Conservation (phyloP, 2,329 filamentous ascomycete species). For the Diaporthe sp. region DNA sequence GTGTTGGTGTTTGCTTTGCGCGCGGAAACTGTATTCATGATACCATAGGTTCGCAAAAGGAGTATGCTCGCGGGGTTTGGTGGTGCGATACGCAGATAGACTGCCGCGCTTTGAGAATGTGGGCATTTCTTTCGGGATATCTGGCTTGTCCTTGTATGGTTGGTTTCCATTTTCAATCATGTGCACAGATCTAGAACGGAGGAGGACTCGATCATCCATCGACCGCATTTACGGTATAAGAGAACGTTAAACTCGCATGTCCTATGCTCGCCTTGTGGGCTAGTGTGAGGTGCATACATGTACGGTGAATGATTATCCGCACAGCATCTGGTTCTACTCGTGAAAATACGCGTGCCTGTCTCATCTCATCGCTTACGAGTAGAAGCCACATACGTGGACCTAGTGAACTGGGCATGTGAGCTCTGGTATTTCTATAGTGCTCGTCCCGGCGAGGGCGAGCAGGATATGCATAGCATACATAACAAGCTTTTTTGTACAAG, state of each 20-base stretch:
- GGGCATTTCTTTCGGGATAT: background rate
- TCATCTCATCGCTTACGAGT: background rate
- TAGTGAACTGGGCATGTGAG: background rate
- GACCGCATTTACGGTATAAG: background rate
- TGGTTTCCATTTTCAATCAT: background rate
- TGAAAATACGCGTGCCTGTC: background rate
- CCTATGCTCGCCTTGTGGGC: background rate
- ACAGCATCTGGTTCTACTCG: background rate
- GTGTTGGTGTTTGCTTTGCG: too few species aligned
- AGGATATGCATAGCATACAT: constrained; percentile 3
- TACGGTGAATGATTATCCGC: background rate
- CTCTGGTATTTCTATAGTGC: background rate
- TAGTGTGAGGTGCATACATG: background rate
- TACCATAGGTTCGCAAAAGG: constrained; percentile 20
- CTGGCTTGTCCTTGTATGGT: background rate
- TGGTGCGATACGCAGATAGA: background rate
- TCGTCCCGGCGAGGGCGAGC: background rate
- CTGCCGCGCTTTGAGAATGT: background rate
- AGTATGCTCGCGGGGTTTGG: background rate
- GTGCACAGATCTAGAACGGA: background rate
- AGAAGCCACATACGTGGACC: background rate
- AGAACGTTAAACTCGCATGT: too few species aligned
- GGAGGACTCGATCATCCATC: background rate
- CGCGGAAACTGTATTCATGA: constrained; percentile 24
- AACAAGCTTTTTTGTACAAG: constrained; percentile 10